Evolutionary conservation across 202 grass and related monocot species (phyloP).

Genomic region (Schoenoplectus triqueter): DNA sequence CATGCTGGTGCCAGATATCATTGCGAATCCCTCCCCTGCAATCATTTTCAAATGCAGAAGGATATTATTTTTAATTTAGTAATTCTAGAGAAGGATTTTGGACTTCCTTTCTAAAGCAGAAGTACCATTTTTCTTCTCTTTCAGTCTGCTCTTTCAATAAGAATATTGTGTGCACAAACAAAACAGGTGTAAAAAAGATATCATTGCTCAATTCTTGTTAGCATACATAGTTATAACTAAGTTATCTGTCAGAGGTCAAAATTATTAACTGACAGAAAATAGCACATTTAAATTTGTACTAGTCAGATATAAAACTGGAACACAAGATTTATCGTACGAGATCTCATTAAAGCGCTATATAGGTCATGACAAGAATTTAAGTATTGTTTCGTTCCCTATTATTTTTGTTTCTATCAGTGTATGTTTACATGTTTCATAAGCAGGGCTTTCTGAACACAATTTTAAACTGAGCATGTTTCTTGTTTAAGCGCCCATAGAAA

Average conservation of each 20-base stretch:
- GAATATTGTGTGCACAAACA: slow-evolving; percentile 7
- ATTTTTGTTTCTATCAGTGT: not conserved
- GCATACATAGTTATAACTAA: not conserved
- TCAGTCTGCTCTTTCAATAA: not conserved
- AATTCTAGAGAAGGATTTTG: not conserved
- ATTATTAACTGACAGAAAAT: not conserved
- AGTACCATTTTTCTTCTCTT: not conserved
- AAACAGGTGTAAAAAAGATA: not conserved
- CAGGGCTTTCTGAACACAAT: not conserved
- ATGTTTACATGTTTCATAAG: slow-evolving; percentile 1
- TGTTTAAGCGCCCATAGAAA: not conserved
- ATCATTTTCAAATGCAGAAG: slow-evolving; percentile 9
- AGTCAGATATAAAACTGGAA: not conserved
- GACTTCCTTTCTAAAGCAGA: not conserved
- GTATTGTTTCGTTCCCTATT: not conserved
- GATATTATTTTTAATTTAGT: not conserved
- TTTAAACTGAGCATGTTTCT: slow-evolving; percentile 10
- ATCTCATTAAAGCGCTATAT: not conserved
- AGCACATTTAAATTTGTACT: slow-evolving; percentile 20
- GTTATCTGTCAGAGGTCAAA: slow-evolving; percentile 9
- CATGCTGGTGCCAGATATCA: slow-evolving; percentile 99
- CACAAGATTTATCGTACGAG: not conserved
- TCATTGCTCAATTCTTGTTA: not conserved
- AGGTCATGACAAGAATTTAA: not conserved
- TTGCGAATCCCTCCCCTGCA: slow-evolving; percentile 94